Conservation (phyloP, 805 yeast genomes). For the Komagataella mondaviorum region DNA sequence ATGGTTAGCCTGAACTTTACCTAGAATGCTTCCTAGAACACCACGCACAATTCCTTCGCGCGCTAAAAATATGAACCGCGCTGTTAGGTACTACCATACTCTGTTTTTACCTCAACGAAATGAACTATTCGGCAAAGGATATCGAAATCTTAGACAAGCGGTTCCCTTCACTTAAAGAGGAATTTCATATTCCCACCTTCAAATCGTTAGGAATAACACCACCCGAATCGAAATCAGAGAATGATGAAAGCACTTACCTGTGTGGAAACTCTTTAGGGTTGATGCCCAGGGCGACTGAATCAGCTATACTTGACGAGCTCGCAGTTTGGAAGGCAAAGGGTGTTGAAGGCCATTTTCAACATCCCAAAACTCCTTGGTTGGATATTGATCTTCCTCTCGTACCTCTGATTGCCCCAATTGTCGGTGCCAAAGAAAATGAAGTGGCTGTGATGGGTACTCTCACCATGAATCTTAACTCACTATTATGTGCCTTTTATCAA, state of each 20-base stretch:
- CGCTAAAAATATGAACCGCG: not conserved
- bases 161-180: slow-evolving; percentile 12
- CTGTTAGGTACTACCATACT: not conserved
- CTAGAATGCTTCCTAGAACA: no score
- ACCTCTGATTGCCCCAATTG: slow-evolving; percentile 55
- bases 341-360: slow-evolving; percentile 77
- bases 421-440: slow-evolving; percentile 67
- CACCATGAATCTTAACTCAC: slow-evolving; percentile 68
- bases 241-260: slow-evolving; percentile 27
- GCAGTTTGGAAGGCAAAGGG: slow-evolving; percentile 75
- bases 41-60: not conserved
- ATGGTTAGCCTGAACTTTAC: not conserved
- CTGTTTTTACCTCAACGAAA: not conserved
- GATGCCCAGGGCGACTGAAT: slow-evolving; percentile 57
- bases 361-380: slow-evolving; percentile 67
- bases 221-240: slow-evolving; percentile 1
- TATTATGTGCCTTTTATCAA: slow-evolving; percentile 60
- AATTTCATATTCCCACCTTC: slow-evolving; percentile 58
- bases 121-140: not conserved
- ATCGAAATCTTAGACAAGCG: not conserved
- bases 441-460: slow-evolving; percentile 83
- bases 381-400: slow-evolving; percentile 70
- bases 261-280: slow-evolving; percentile 94
- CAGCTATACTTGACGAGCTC: slow-evolving; percentile 50
- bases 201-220: slow-evolving; percentile 37